A percentile compares a stretch with the other conserved stretches of the same genome.
These are phyloP conservation scores for Chrysanthemum seticuspe DNA, from an alignment of 129 eudicot genomes.

Conservation along the genomic window DNA sequence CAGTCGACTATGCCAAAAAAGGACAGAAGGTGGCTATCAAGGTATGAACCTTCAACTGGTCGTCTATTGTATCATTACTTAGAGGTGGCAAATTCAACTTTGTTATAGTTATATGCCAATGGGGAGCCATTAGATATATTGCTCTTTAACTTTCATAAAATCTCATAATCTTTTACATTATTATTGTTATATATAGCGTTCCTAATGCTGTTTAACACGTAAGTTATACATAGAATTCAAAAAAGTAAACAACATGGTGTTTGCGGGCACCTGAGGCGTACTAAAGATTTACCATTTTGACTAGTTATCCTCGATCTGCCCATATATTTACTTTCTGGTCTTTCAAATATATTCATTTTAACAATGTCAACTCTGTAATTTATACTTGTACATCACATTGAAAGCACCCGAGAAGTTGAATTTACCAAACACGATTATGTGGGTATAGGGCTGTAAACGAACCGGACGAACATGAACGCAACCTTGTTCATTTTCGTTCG, in stretches of 20 bases:
- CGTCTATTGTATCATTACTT: background rate
- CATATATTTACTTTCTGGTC: background rate
- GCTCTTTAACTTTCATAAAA: no score
- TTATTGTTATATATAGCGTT: no score
- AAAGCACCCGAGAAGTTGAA: background rate
- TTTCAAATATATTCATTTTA: background rate
- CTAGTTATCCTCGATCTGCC: background rate
- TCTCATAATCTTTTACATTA: no score
- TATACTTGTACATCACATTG: background rate
- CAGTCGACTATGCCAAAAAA: constrained; percentile 87
- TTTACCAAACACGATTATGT: background rate
- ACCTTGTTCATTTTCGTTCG: no score
- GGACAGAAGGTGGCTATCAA: constrained; percentile 93
- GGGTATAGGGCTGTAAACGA: background rate
- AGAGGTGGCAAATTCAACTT: background rate
- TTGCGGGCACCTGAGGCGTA: background rate
- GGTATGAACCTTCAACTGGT: constrained; percentile 42
- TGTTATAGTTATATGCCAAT: background rate
- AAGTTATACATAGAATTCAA: background rate
- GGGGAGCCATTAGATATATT: no score
- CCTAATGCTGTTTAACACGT: background rate
- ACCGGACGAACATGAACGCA: no score
- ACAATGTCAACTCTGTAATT: background rate
- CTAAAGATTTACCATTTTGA: background rate
- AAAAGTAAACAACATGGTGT: background rate